Percentiles rank a stretch among this genome's conserved stretches.
These are phyloP conservation scores for Biscogniauxia sp. DNA, from an alignment of 2,329 filamentous ascomycete genomes.

Conservation along the genomic window DNA sequence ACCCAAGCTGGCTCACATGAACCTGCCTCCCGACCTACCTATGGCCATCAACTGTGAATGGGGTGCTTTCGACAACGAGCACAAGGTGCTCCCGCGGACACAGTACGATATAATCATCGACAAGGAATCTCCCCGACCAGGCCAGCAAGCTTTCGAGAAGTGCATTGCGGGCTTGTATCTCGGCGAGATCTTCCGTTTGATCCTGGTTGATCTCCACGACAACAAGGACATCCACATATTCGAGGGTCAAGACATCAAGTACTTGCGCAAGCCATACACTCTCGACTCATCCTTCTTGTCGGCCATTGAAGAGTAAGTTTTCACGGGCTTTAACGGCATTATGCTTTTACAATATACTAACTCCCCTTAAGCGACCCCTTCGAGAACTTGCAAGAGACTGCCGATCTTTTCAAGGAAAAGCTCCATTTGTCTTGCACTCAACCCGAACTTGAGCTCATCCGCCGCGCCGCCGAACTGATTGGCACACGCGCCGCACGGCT, in stretches of 20 bases:
- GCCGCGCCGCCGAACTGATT: constrained; percentile 87
- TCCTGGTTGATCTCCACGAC: constrained; percentile 82
- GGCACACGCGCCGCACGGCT: constrained; percentile 91
- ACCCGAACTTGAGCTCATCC: constrained; percentile 84
- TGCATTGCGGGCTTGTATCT: constrained; percentile 96
- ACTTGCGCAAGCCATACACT: constrained; percentile 81
- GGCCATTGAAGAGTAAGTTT: constrained; percentile 76
- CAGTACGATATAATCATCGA: constrained; percentile 86
- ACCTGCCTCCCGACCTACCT: constrained; percentile 76
- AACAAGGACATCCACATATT: constrained; percentile 75
- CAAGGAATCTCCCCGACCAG: constrained; percentile 85
- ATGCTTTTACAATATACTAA: constrained; percentile 19
- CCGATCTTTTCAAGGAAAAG: constrained; percentile 75
- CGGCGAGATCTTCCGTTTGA: constrained; percentile 89
- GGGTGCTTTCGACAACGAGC: constrained; percentile 94
- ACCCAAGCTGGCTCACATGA: constrained; percentile 90
- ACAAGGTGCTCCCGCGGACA: constrained; percentile 80
- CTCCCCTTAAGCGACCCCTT: constrained; percentile 69
- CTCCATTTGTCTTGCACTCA: constrained; percentile 69
- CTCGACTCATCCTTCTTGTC: constrained; percentile 93
- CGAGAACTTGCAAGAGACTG: constrained; percentile 89
- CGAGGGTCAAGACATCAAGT: constrained; percentile 74
- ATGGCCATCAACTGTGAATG: constrained; percentile 99
- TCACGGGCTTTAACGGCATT: not conserved
- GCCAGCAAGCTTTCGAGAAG: constrained; percentile 95